These are phyloP conservation scores for Pyrenochaeta sp. DNA, from an alignment of 2,329 filamentous ascomycete genomes.

Conservation along the genomic window DNA sequence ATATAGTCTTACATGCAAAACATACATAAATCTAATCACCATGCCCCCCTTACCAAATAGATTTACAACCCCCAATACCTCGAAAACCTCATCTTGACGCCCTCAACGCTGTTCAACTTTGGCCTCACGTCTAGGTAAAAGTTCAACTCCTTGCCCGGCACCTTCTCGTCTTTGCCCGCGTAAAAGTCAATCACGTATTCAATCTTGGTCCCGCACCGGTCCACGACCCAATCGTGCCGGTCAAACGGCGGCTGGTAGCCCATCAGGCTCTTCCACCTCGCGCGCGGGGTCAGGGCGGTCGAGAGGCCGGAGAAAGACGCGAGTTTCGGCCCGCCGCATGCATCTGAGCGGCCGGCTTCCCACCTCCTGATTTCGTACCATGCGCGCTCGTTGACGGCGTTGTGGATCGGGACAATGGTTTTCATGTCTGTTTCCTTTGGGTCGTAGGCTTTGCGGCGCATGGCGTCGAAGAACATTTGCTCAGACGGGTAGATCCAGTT, in stretches of 20 bases:
- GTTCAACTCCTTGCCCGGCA: constrained; percentile 59
- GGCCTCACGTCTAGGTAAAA: constrained; percentile 73
- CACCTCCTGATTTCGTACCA: constrained; percentile 92
- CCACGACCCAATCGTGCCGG: constrained; percentile 95
- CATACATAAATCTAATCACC: background rate
- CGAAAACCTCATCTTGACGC: constrained; percentile 64
- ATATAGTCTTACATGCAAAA: background rate
- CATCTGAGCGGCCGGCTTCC: constrained; percentile 73
- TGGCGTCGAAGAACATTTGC: constrained; percentile 97
- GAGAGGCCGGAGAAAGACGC: constrained; percentile 80
- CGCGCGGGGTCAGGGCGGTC: constrained; percentile 76
- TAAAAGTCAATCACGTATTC: constrained; percentile 99
- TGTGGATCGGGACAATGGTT: constrained; percentile 95
- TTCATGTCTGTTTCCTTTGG: constrained; percentile 79
- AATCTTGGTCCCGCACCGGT: constrained; percentile 83
- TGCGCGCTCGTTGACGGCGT: constrained; percentile 95
- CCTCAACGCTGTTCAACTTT: constrained; percentile 71
- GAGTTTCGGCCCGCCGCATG: constrained; percentile 80
- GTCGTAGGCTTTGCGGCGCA: constrained; percentile 87
- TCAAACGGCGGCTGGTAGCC: constrained; percentile 96
- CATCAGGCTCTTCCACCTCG: constrained; percentile 80
- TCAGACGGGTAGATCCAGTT: constrained; percentile 99
- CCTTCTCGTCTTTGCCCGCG: constrained; percentile 68
- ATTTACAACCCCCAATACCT: constrained; percentile 56
- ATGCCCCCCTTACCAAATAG: background rate